These are phyloP conservation scores for Xylaria cubensis DNA, from an alignment of 495 filamentous ascomycete species.

Conservation along the genomic window DNA sequence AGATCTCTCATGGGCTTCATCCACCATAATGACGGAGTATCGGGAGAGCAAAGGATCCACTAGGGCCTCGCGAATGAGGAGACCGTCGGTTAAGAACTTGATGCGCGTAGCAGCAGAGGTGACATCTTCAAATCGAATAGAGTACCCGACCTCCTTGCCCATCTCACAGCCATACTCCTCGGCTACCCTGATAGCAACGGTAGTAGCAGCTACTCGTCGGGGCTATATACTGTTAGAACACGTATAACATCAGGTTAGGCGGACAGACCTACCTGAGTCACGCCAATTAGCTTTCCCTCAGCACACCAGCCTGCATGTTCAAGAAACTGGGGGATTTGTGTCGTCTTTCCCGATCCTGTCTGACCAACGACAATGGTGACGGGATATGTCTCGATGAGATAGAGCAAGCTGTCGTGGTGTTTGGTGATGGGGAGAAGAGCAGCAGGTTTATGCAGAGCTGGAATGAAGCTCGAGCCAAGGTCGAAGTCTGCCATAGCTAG, in stretches of 20 bases:
- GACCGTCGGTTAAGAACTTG: slow-evolving; percentile 96
- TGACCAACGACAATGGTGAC: slow-evolving; percentile 88
- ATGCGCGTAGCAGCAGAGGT: slow-evolving; percentile 88
- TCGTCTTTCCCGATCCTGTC: slow-evolving; percentile 91
- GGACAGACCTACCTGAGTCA: slow-evolving; percentile 77
- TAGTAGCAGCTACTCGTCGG: slow-evolving; percentile 89
- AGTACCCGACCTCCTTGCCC: slow-evolving; percentile 95
- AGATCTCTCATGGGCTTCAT: slow-evolving; percentile 96
- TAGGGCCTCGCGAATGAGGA: slow-evolving; percentile 91
- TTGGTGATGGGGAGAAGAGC: slow-evolving; percentile 78
- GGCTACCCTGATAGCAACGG: slow-evolving; percentile 88
- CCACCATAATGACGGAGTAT: slow-evolving; percentile 98
- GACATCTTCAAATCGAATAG: slow-evolving; percentile 94
- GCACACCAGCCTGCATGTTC: slow-evolving; percentile 89
- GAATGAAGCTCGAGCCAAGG: slow-evolving; percentile 70
- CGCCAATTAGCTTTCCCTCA: slow-evolving; percentile 78
- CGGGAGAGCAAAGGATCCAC: slow-evolving; percentile 91
- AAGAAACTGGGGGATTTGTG: slow-evolving; percentile 86
- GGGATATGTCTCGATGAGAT: slow-evolving; percentile 76
- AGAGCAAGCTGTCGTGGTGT: slow-evolving; percentile 74
- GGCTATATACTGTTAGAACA: slow-evolving; percentile 62
- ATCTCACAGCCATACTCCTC: slow-evolving; percentile 91
- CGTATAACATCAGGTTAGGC: background rate
- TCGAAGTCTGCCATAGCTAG: slow-evolving; percentile 61
- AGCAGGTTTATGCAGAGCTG: slow-evolving; percentile 78